Percentiles rank a stretch among this genome's conserved stretches.
Evolutionary conservation across 208 protist genomes (phyloP).

Genomic region (Leishmania mexicana): DNA sequence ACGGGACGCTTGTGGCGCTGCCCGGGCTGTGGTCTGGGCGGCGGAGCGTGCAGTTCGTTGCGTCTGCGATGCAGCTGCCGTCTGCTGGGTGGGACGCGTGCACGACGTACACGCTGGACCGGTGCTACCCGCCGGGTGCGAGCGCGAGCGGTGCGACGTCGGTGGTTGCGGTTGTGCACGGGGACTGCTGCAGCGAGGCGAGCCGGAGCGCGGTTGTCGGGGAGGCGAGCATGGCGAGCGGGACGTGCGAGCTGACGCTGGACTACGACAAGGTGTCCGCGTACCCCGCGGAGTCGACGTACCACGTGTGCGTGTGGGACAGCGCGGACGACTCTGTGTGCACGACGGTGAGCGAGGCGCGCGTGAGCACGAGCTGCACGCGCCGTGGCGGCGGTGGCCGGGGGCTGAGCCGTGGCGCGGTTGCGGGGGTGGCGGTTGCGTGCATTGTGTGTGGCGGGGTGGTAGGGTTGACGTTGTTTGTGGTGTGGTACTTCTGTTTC

Average conservation of each 20-base stretch:
- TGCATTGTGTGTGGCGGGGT: conserved; percentile 42
- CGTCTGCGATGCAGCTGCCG: conserved; percentile 36
- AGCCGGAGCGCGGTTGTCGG: conserved; percentile 20
- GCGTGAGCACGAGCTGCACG: conserved; percentile 37
- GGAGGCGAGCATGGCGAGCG: conserved; percentile 21
- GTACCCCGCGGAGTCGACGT: conserved; percentile 35
- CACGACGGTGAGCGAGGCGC: conserved; percentile 40
- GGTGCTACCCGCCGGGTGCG: conserved; percentile 41
- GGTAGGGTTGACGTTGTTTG: conserved; percentile 4
- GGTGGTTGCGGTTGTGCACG: conserved; percentile 46
- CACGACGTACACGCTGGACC: conserved; percentile 19
- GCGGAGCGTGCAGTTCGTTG: conserved; percentile 27
- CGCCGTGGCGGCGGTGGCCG: conserved; percentile 1
- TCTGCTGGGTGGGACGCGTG: conserved; percentile 39
- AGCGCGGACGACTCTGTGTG: conserved; percentile 49
- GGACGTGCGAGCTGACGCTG: conserved; percentile 43
- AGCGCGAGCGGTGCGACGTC: conserved; percentile 11
- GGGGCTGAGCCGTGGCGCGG: conserved; percentile 32
- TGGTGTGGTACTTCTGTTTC: not conserved
- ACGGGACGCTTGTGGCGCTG: conserved; percentile 45
- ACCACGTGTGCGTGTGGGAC: conserved; percentile 63
- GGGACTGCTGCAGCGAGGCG: conserved; percentile 50
- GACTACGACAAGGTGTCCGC: conserved; percentile 19
- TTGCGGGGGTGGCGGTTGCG: conserved; percentile 39
- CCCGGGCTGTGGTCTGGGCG: conserved; percentile 13